Evolutionary conservation across 1,284 basidiomycete species (phyloP).

Genomic region (Cryptococcus sp.): DNA sequence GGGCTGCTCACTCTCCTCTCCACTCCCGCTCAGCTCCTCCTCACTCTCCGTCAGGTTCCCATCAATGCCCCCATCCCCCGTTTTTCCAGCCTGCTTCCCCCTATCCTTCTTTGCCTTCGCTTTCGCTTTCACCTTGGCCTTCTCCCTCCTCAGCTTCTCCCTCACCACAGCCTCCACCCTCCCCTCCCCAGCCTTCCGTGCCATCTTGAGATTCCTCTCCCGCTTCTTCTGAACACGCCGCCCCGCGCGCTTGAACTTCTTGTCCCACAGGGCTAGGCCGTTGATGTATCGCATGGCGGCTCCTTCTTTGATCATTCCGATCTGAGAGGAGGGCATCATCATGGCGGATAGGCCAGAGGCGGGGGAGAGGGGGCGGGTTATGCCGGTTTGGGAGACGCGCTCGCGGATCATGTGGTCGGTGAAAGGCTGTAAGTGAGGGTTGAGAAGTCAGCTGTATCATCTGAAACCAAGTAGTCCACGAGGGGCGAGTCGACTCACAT

Average conservation of each 20-base stretch:
- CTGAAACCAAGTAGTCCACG: too few relatives aligned
- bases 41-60: conserved; percentile 5
- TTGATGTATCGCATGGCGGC: conserved; percentile 49
- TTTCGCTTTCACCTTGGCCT: conserved; percentile 10
- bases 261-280: conserved; percentile 49
- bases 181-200: conserved; percentile 34
- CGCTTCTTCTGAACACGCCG: conserved; percentile 42
- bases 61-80: conserved; percentile 4
- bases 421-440: conserved; percentile 30
- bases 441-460: too few relatives aligned
- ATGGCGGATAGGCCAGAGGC: conserved; percentile 64
- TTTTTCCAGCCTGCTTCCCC: background rate
- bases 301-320: conserved; percentile 55
- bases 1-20: too few relatives aligned
- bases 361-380: conserved; percentile 73
- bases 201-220: conserved; percentile 38
- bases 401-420: conserved; percentile 73
- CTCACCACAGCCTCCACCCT: conserved; percentile 9
- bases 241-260: conserved; percentile 37
- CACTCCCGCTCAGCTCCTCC: conserved; percentile 10
- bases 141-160: conserved; percentile 18
- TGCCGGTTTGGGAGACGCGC: conserved; percentile 73
- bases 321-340: conserved; percentile 58
- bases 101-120: background rate
- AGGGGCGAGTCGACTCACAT: conserved; percentile 50